These are phyloP conservation scores for Colletotrichum camelliae DNA, from an alignment of 2,329 filamentous ascomycete genomes.

Conservation along the genomic window DNA sequence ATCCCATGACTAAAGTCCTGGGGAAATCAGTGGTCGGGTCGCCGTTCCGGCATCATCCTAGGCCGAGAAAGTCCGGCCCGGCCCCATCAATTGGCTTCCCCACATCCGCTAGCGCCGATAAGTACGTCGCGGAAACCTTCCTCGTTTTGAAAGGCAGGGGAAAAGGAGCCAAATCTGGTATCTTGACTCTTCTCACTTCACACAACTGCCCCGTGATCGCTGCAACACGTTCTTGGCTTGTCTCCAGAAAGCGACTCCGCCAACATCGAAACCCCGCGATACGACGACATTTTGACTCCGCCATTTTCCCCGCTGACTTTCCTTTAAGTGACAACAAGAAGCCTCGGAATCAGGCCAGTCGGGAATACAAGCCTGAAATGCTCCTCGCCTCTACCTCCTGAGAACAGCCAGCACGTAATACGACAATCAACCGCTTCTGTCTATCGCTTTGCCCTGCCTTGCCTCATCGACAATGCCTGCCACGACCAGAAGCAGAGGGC, in stretches of 20 bases:
- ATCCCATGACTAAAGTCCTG: background rate
- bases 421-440: background rate
- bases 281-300: background rate
- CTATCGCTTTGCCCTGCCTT: background rate
- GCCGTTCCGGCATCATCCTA: background rate
- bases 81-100: background rate
- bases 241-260: background rate
- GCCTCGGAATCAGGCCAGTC: background rate
- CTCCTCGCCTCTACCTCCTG: background rate
- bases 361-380: background rate
- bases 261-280: background rate
- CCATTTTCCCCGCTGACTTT: background rate
- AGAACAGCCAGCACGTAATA: background rate
- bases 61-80: background rate
- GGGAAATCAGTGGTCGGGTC: background rate
- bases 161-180: background rate
- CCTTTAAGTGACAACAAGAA: background rate
- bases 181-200: background rate
- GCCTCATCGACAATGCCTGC: background rate
- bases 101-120: conserved; percentile 2
- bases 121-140: conserved; percentile 9
- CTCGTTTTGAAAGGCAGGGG: background rate
- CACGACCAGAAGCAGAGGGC: background rate
- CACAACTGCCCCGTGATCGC: background rate
- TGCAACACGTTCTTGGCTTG: background rate